phyloP scores from a whole-genome alignment of 768 basidiomycete genomes.

The Neoboletus brunneissimus region DNA sequence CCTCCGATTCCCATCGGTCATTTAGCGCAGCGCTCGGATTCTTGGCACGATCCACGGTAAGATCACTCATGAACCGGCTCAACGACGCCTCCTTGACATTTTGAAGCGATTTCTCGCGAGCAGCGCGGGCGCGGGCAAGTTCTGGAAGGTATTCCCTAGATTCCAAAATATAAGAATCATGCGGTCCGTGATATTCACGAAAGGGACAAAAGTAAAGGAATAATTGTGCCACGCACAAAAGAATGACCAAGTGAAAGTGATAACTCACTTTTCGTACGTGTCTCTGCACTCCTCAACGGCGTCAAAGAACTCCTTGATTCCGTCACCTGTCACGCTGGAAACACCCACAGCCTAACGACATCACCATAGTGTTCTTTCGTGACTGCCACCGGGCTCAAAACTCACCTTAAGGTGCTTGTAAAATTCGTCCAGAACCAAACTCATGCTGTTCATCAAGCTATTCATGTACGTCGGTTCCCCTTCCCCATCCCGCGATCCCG shows the following conservation, averaged over 20 bases:
- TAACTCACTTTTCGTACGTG: slow-evolving; percentile 82
- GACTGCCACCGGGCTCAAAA: background rate
- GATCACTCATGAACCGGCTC: slow-evolving; percentile 74
- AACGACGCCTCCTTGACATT: slow-evolving; percentile 74
- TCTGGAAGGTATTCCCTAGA: slow-evolving; percentile 90
- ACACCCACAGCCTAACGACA: slow-evolving; percentile 82
- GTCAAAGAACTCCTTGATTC: slow-evolving; percentile 86
- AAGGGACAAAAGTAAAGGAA: background rate
- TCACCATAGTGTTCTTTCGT: background rate
- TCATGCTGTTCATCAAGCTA: slow-evolving; percentile 99
- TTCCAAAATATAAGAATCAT: slow-evolving; percentile 3
- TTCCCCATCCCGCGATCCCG: slow-evolving; percentile 65
- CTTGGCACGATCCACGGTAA: slow-evolving; percentile 65
- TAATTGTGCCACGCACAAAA: background rate
- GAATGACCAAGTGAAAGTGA: background rate
- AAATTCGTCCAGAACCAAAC: slow-evolving; percentile 95
- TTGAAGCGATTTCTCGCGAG: slow-evolving; percentile 61
- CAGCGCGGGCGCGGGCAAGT: slow-evolving; percentile 64
- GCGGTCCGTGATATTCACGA: slow-evolving; percentile 2
- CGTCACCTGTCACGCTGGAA: slow-evolving; percentile 93
- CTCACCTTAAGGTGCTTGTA: slow-evolving; percentile 91
- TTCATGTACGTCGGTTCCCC: slow-evolving; percentile 98
- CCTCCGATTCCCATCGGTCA: slow-evolving; percentile 64
- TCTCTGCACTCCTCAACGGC: slow-evolving; percentile 84
- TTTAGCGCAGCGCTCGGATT: slow-evolving; percentile 55